Evolutionary conservation across 2,329 filamentous ascomycete genomes (phyloP).

Genomic region (Stachybotrys echinatus): DNA sequence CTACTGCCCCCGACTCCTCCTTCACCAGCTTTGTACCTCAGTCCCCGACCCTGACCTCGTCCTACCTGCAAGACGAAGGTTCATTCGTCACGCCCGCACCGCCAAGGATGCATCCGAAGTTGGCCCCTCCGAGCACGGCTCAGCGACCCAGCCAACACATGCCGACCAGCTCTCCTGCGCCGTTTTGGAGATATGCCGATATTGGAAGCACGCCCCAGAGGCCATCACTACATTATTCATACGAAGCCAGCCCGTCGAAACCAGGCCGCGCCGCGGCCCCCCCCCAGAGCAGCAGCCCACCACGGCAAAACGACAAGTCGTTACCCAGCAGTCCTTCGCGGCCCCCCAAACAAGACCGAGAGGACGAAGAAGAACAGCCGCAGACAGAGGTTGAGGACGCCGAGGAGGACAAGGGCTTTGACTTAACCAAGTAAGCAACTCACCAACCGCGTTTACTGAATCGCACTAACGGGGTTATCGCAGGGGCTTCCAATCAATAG

Average conservation of each 20-base stretch:
- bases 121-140: conserved; percentile 75
- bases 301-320: conserved; percentile 38
- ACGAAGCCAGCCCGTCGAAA: conserved; percentile 57
- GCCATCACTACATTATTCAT: conserved; percentile 30
- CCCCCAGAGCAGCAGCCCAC: conserved; percentile 56
- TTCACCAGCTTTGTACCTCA: conserved; percentile 47
- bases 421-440: conserved; percentile 49
- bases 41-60: conserved; percentile 57
- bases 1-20: conserved; percentile 36
- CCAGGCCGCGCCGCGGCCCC: conserved; percentile 21
- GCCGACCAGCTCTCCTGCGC: conserved; percentile 78
- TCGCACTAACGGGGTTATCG: no score
- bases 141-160: conserved; percentile 81
- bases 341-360: conserved; percentile 20
- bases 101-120: conserved; percentile 64
- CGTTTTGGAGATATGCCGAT: conserved; percentile 84
- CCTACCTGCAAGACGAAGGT: conserved; percentile 56
- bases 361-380: conserved; percentile 11
- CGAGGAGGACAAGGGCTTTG: conserved; percentile 49
- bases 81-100: conserved; percentile 70
- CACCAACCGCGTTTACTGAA: neutral
- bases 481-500: conserved; percentile 62
- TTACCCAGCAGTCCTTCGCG: conserved; percentile 48
- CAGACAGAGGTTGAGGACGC: conserved; percentile 24
- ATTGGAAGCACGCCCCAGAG: conserved; percentile 67